phyloP scores from a whole-genome alignment of 495 filamentous ascomycete genomes.

The Aspergillus bertholletiae region DNA sequence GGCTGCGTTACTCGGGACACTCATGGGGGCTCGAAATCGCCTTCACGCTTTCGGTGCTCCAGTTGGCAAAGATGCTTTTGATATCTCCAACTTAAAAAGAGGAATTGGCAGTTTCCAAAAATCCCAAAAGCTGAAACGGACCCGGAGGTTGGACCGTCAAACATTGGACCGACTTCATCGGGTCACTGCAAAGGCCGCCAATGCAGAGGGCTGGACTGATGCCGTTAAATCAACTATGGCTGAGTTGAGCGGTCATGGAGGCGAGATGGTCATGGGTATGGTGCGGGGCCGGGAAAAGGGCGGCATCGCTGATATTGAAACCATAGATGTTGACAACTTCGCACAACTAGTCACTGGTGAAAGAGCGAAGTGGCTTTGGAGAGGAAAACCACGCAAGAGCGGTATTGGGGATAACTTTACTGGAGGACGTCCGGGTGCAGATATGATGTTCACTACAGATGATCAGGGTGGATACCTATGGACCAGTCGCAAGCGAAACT shows the following conservation, averaged over 20 bases:
- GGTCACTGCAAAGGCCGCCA: slow-evolving; percentile 83
- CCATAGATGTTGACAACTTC: slow-evolving; percentile 81
- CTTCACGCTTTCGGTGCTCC: slow-evolving; percentile 78
- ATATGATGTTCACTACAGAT: slow-evolving; percentile 66
- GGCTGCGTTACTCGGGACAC: slow-evolving; percentile 78
- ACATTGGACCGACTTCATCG: slow-evolving; percentile 79
- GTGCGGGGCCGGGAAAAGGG: slow-evolving; percentile 84
- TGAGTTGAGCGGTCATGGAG: slow-evolving; percentile 91
- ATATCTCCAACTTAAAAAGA: slow-evolving; percentile 73
- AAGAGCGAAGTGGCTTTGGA: slow-evolving; percentile 89
- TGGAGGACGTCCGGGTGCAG: slow-evolving; percentile 47
- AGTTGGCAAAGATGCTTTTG: slow-evolving; percentile 89
- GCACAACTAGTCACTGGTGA: slow-evolving; percentile 72
- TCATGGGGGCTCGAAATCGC: slow-evolving; percentile 86
- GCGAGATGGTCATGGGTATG: slow-evolving; percentile 90
- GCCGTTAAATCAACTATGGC: slow-evolving; percentile 94
- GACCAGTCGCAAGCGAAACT: slow-evolving; percentile 52
- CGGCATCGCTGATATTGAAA: slow-evolving; percentile 89
- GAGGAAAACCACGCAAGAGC: slow-evolving; percentile 75
- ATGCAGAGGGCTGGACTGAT: slow-evolving; percentile 75
- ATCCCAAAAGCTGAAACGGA: slow-evolving; percentile 72
- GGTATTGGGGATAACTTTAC: slow-evolving; percentile 47
- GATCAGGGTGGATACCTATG: slow-evolving; percentile 61
- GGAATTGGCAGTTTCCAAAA: slow-evolving; percentile 89
- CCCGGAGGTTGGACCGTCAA: slow-evolving; percentile 73